A percentile compares a stretch with the other conserved stretches of the same genome.
Conservation (phyloP, 768 basidiomycete genomes). For the Hydnomerulius pinastri region DNA sequence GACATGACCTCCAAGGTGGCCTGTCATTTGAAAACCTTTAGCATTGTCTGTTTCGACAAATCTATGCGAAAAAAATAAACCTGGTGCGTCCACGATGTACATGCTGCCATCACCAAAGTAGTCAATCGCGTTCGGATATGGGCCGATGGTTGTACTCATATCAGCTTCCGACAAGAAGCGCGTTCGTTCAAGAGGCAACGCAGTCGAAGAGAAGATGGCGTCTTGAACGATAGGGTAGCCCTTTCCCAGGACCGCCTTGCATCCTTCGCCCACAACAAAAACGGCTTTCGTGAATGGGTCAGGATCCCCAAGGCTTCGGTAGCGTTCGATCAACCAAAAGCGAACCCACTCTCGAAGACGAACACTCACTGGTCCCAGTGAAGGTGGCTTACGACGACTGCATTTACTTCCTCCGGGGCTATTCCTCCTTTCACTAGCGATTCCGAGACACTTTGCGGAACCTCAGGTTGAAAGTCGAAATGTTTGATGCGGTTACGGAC, state of each 20-base stretch:
- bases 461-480: slow-evolving; percentile 22
- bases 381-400: slow-evolving; percentile 51
- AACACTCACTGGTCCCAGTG: slow-evolving; percentile 52
- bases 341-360: neutral
- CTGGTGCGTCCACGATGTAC: slow-evolving; percentile 59
- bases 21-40: slow-evolving; percentile 7
- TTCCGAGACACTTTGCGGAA: slow-evolving; percentile 43
- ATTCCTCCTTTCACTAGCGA: slow-evolving; percentile 54
- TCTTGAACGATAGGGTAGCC: slow-evolving; percentile 44
- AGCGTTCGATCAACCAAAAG: neutral
- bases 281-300: slow-evolving; percentile 45
- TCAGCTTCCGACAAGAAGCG: slow-evolving; percentile 36
- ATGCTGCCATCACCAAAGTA: slow-evolving; percentile 61
- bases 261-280: slow-evolving; percentile 49
- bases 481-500: too few relatives aligned
- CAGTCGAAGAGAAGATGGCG: slow-evolving; percentile 32
- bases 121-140: slow-evolving; percentile 52
- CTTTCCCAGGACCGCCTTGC: slow-evolving; percentile 34
- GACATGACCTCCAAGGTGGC: slow-evolving; percentile 57
- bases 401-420: slow-evolving; percentile 42
- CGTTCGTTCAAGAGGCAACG: slow-evolving; percentile 41
- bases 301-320: slow-evolving; percentile 44
- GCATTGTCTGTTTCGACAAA: neutral
- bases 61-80: slow-evolving; percentile 4
- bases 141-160: slow-evolving; percentile 43